These are phyloP conservation scores for Gossypium rotundifolium DNA, from an alignment of 345 rosid genomes.

Conservation along the genomic window DNA sequence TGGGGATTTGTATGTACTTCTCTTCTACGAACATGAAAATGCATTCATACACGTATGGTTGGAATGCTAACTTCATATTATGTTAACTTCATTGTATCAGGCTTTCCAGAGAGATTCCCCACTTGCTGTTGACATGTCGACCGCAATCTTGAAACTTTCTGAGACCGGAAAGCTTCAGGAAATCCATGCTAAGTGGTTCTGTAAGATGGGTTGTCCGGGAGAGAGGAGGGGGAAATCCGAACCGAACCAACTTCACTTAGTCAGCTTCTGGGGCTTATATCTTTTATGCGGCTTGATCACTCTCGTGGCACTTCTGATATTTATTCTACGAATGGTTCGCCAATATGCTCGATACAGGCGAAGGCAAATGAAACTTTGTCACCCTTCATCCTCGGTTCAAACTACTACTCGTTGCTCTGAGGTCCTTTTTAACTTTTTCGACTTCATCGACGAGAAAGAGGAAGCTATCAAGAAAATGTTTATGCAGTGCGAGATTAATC, in stretches of 20 bases:
- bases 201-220: conserved; percentile 43
- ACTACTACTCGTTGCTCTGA: conserved; percentile 27
- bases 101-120: conserved; percentile 75
- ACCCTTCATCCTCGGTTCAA: conserved; percentile 20
- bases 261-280: conserved; percentile 82
- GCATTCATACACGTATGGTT: not conserved
- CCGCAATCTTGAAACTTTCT: conserved; percentile 73
- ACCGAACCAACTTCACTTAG: conserved; percentile 51
- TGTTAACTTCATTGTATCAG: conserved; percentile 27
- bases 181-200: conserved; percentile 62
- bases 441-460: conserved; percentile 79
- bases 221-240: conserved; percentile 22
- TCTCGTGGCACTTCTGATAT: conserved; percentile 42
- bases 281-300: conserved; percentile 46
- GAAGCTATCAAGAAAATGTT: conserved; percentile 69
- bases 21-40: conserved; percentile 6
- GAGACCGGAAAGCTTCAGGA: conserved; percentile 63
- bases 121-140: conserved; percentile 70
- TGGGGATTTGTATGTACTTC: conserved; percentile 92
- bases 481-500: conserved; percentile 31
- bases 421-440: conserved; percentile 42
- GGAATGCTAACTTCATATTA: not conserved
- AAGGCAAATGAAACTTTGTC: conserved; percentile 23
- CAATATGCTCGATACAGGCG: conserved; percentile 50
- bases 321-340: conserved; percentile 39